Evolutionary conservation across 441 rosid species (phyloP).

Genomic region (Erodium trifolium): DNA sequence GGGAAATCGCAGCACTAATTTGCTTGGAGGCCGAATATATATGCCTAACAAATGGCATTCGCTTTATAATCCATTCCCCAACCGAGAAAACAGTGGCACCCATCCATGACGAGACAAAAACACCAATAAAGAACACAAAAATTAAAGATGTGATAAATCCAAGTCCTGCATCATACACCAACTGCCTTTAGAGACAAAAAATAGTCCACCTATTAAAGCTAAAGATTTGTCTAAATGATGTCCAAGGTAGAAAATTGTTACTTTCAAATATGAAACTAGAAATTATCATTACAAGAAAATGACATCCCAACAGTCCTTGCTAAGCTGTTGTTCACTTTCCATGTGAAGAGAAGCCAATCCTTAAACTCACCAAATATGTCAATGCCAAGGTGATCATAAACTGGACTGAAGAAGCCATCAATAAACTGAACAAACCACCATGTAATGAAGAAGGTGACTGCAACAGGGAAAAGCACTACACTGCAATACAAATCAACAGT

Average conservation of each 20-base stretch:
- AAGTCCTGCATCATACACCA: conserved; percentile 56
- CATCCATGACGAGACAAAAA: conserved; percentile 92
- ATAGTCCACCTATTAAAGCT: no score
- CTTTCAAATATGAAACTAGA: no score
- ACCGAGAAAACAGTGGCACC: conserved; percentile 78
- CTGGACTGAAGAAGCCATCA: conserved; percentile 90
- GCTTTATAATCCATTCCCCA: conserved; percentile 91
- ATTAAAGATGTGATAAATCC: conserved; percentile 84
- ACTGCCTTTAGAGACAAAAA: background rate
- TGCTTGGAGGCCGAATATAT: conserved; percentile 88
- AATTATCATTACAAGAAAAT: no score
- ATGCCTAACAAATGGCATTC: conserved; percentile 90
- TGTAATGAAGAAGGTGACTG: conserved; percentile 84
- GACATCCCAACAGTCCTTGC: no score
- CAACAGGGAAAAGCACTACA: conserved; percentile 88
- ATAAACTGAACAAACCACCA: conserved; percentile 98
- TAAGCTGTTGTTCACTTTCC: no score
- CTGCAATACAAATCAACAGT: conserved; percentile 38
- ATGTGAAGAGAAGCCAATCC: background rate
- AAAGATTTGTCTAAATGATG: no score
- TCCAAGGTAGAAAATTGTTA: no score
- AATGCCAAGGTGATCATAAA: conserved; percentile 75
- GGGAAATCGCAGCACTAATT: conserved; percentile 88
- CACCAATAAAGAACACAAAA: conserved; percentile 78
- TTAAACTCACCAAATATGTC: conserved; percentile 64